Percentiles rank a stretch among this genome's conserved stretches.
phyloP scores from a whole-genome alignment of 352 stramenopile species.

The Albugo candida region DNA sequence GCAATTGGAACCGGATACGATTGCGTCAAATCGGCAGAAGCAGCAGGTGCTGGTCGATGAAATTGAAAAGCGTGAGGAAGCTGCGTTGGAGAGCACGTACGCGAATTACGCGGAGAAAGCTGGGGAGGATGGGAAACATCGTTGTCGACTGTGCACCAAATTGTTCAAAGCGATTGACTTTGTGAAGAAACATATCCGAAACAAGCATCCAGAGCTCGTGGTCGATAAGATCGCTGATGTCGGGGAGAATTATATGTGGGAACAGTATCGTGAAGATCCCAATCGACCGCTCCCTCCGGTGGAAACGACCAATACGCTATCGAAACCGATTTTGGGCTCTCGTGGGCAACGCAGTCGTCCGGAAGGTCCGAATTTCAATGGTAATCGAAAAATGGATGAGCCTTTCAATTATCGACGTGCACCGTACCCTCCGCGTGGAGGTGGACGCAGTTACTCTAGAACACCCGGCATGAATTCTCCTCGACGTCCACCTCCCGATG shows the following conservation, averaged over 20 bases:
- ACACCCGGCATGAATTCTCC: constrained; percentile 18
- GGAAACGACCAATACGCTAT: constrained; percentile 44
- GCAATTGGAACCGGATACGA: constrained; percentile 23
- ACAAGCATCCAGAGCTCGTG: constrained; percentile 69
- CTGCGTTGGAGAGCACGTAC: constrained; percentile 51
- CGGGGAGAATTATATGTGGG: constrained; percentile 76
- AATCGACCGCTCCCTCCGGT: constrained; percentile 56
- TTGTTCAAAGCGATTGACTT: constrained; percentile 77
- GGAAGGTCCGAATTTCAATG: constrained; percentile 13
- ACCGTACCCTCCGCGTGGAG: constrained; percentile 4
- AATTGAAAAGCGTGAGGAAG: constrained; percentile 53
- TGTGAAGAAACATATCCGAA: constrained; percentile 78
- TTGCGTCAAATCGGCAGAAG: constrained; percentile 29
- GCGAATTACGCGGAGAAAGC: constrained; percentile 69
- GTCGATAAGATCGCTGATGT: constrained; percentile 67
- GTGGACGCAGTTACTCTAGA: constrained; percentile 33
- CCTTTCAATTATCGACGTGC: constrained; percentile 12
- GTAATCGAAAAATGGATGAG: constrained; percentile 9
- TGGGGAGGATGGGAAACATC: constrained; percentile 62
- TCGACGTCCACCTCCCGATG: constrained; percentile 23
- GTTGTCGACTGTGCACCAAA: constrained; percentile 69
- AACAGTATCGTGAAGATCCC: constrained; percentile 64
- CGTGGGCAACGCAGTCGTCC: not conserved
- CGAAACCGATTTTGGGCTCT: constrained; percentile 26
- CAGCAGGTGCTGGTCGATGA: constrained; percentile 44